Percentiles rank a stretch among this genome's conserved stretches.
Conservation (phyloP, 176 grass and related monocot genomes). For the Lolium perenne region DNA sequence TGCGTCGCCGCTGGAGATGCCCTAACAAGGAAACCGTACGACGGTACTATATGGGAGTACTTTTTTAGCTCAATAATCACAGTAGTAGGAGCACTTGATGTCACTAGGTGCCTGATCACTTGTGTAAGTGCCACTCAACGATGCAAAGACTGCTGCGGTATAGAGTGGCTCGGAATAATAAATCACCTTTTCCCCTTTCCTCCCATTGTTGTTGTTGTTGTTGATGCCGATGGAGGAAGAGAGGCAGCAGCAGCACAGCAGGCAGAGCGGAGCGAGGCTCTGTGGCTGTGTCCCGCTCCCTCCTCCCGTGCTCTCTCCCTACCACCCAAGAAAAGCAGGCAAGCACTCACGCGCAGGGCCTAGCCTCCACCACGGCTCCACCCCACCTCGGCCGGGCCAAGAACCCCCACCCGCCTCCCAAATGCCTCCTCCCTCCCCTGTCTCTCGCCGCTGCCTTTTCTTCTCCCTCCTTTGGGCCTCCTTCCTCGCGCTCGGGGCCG, state of each 20-base stretch:
- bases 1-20: too few species aligned
- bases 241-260: not conserved
- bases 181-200: too few species aligned
- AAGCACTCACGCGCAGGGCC: not conserved
- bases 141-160: too few species aligned
- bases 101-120: too few species aligned
- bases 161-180: too few species aligned
- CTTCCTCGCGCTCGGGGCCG: not conserved
- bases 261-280: not conserved
- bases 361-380: not conserved
- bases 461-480: slow-evolving; percentile 4
- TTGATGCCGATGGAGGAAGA: not conserved
- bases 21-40: too few species aligned
- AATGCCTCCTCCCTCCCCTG: slow-evolving; percentile 26
- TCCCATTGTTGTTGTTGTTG: too few species aligned
- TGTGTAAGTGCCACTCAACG: too few species aligned
- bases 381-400: not conserved
- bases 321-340: slow-evolving; percentile 42
- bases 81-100: too few species aligned
- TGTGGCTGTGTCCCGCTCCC: slow-evolving; percentile 15
- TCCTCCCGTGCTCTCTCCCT: not conserved
- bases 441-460: slow-evolving; percentile 4
- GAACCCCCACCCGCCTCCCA: not conserved
- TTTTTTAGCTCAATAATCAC: too few species aligned
- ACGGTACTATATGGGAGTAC: too few species aligned